Base-by-base conservation (phyloP, 345 rosid species). In the Lenwebbia sp. region DNA sequence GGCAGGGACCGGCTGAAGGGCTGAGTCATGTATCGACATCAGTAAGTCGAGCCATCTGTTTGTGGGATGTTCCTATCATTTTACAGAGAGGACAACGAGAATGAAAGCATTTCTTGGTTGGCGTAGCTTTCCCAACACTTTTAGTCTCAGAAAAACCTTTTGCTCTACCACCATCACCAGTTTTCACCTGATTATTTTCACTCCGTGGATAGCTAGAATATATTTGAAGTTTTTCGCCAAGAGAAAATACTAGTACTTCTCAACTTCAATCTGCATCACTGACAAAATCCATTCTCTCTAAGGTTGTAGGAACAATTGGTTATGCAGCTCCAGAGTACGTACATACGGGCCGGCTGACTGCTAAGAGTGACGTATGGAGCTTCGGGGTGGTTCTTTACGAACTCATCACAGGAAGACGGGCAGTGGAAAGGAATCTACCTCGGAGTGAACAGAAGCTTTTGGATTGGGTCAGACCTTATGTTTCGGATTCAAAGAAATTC, bases 361-460 rank as follows among this genome's bases (percentile, higher is more conserved):
- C 96, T 13, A 97, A 97, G 93, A 97, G 98, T 51, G 99, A 97
- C 85, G 99, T 96, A 22, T 97, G 99, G 99, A 97, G 99, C 91
- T 97, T 95, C 81, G 99, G 99, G 10, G 99, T 97, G 50, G 99
- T 97, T 85, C 92, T 97, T 37, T 97, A 91, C 33, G 99, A 97
- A 89, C 94, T 97, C 62, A 94, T 97, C 87, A 95, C 98, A 0
- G 99, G 99, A 90, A 94, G 99, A 90, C 93, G 96, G 87, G 98
- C 94, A 2, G 58, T 97, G 81, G 99, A 95, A 89, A 91, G 95
- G 88, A 96, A 97, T 60, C 92, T 93, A 14, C 99, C 99, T 30
- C 92, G 98, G 6, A 91, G 90, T 37, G 99, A 97, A 87, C 99
- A 96, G 86, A 96, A 97, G 93, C 99, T 97, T 86, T 86, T 97